Evolutionary conservation across 306 rosid species (phyloP).

Genomic region (Trichosanthes cucumerina): DNA sequence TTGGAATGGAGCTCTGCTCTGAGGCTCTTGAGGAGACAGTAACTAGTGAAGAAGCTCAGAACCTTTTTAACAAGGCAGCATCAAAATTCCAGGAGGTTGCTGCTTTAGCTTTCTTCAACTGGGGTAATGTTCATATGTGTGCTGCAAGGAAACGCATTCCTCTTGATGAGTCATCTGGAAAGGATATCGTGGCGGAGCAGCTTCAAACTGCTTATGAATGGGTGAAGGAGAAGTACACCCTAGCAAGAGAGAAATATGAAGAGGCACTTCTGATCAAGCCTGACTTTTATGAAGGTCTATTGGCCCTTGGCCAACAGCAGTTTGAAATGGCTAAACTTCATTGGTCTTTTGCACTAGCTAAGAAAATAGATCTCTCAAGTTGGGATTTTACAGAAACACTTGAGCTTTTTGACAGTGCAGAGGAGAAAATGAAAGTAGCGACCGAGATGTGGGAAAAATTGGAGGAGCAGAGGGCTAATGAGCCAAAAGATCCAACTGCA

Average conservation of each 20-base stretch:
- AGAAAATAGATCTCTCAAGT: conserved; percentile 60
- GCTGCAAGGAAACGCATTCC: conserved; percentile 96
- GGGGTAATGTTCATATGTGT: conserved; percentile 98
- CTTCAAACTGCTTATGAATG: conserved; percentile 91
- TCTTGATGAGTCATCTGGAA: conserved; percentile 71
- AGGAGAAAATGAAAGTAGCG: conserved; percentile 89
- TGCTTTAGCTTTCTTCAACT: conserved; percentile 88
- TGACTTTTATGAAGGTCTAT: conserved; percentile 86
- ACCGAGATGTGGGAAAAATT: conserved; percentile 97
- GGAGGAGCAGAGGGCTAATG: conserved; percentile 82
- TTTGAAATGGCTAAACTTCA: conserved; percentile 98
- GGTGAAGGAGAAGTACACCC: conserved; percentile 85
- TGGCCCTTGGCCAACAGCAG: conserved; percentile 91
- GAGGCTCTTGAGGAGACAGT: conserved; percentile 98
- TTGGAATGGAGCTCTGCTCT: conserved; percentile 97
- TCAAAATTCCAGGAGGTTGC: conserved; percentile 98
- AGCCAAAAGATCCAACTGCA: conserved; percentile 70
- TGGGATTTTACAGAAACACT: conserved; percentile 79
- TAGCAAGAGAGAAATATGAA: conserved; percentile 84
- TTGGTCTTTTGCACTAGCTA: conserved; percentile 91
- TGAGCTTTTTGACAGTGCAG: conserved; percentile 66
- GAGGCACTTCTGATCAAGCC: conserved; percentile 85
- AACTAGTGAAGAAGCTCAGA: conserved; percentile 92
- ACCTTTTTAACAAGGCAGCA: conserved; percentile 84
- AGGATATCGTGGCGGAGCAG: conserved; percentile 58